A percentile compares a stretch with the other conserved stretches of the same genome.
phyloP scores from a whole-genome alignment of 371 early-diverging fungal genomes.

The Apophysomyces ossiformis region DNA sequence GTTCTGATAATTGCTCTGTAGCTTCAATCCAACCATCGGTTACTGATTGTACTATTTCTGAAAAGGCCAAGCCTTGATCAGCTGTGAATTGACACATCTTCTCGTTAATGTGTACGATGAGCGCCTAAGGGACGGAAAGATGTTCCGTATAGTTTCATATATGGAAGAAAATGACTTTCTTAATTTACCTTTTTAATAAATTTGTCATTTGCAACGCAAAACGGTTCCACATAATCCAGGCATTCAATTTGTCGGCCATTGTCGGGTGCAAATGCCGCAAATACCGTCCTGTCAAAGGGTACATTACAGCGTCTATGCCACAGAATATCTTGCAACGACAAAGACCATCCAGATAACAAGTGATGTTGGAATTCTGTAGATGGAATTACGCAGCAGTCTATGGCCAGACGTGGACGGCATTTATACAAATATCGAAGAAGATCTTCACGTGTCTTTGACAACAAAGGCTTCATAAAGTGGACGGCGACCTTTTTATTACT shows the following conservation, averaged over 20 bases:
- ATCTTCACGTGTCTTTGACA: conserved; percentile 12
- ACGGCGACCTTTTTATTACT: conserved; percentile 24
- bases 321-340: conserved; percentile 2
- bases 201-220: conserved; percentile 13
- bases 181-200: conserved; percentile 19
- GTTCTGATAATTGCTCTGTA: not conserved
- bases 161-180: not conserved
- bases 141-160: not conserved
- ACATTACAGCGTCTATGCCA: conserved; percentile 17
- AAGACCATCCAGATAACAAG: conserved; percentile 14
- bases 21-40: conserved; percentile 17
- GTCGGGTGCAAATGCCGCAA: conserved; percentile 2
- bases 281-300: conserved; percentile 9
- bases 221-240: conserved; percentile 10
- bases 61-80: conserved; percentile 13
- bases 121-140: conserved; percentile 6
- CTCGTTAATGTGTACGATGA: conserved; percentile 13
- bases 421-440: conserved; percentile 19
- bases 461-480: conserved; percentile 21
- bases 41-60: conserved; percentile 4
- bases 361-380: conserved; percentile 15
- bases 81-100: not conserved
- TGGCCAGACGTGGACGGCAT: conserved; percentile 8
- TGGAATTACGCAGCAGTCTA: conserved; percentile 12
- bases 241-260: conserved; percentile 6